Conservation (phyloP, 495 filamentous ascomycete species). For the Penicillium herquei region DNA sequence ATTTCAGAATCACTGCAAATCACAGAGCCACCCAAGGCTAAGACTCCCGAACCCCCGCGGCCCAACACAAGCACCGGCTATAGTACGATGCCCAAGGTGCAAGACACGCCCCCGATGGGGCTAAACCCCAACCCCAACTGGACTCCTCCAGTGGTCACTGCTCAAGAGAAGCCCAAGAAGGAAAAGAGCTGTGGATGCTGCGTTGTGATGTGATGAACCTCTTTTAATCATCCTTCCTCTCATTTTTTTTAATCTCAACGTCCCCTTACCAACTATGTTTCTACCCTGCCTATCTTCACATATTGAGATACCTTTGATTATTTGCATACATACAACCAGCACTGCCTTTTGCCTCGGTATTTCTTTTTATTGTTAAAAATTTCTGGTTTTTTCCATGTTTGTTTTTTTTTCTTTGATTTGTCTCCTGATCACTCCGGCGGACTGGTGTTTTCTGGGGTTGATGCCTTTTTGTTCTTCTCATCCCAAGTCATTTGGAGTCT, state of each 20-base stretch:
- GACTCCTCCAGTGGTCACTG: conserved; percentile 40
- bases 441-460: conserved; percentile 37
- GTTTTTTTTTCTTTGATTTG: conserved; percentile 21
- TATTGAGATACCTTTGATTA: conserved; percentile 14
- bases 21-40: conserved; percentile 31
- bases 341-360: not conserved
- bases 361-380: not conserved
- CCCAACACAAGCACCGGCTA: conserved; percentile 46
- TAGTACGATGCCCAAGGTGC: conserved; percentile 54
- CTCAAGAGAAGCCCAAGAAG: conserved; percentile 37
- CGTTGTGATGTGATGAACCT: conserved; percentile 48
- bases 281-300: not conserved
- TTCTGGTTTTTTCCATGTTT: conserved; percentile 1
- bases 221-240: not conserved
- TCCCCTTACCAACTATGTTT: not conserved
- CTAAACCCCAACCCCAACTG: conserved; percentile 34
- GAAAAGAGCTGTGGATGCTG: conserved; percentile 52
- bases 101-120: conserved; percentile 37
- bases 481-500: conserved; percentile 3
- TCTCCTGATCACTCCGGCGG: conserved; percentile 33
- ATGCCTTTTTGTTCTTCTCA: conserved; percentile 19
- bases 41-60: conserved; percentile 35
- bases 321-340: conserved; percentile 7
- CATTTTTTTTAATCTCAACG: not conserved
- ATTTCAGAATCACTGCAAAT: conserved; percentile 3